A percentile compares a stretch with the other conserved stretches of the same genome.
Conservation (phyloP, 2,329 filamentous ascomycete genomes). For the Epichloe sibirici region DNA sequence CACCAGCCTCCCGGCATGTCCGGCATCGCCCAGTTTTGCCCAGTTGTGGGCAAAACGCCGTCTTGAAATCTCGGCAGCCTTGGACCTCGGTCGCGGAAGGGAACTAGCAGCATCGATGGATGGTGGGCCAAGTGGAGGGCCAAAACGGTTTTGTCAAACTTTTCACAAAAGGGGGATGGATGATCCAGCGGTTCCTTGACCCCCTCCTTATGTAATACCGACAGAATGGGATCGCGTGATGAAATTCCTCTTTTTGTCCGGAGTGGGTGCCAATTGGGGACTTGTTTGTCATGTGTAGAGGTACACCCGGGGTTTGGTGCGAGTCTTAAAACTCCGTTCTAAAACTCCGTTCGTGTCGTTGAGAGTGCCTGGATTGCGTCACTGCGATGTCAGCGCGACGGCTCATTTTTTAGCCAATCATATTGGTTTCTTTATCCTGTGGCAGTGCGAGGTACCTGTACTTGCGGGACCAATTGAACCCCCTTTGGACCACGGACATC, state of each 20-base stretch:
- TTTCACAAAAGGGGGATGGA: background rate
- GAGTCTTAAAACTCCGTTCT: background rate
- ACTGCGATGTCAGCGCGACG: background rate
- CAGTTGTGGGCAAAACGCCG: background rate
- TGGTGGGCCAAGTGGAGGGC: background rate
- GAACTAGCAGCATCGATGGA: too few species aligned
- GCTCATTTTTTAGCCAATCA: background rate
- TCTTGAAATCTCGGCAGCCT: background rate
- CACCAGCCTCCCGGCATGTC: background rate
- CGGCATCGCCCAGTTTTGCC: background rate
- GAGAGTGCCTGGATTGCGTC: background rate
- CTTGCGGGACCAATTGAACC: background rate
- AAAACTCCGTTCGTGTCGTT: background rate
- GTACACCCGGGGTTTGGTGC: background rate
- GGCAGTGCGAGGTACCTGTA: background rate
- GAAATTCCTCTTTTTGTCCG: background rate
- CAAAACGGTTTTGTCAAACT: background rate
- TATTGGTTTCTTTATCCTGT: background rate
- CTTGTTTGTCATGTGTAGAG: background rate
- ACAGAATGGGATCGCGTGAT: background rate
- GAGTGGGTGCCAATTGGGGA: background rate
- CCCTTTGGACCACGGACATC: too few species aligned
- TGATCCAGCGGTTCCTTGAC: background rate
- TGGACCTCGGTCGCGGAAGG: background rate
- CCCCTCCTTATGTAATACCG: background rate